Evolutionary conservation across 202 grass and related monocot species (phyloP).

Genomic region (Bolboschoenoplectus hybrid): DNA sequence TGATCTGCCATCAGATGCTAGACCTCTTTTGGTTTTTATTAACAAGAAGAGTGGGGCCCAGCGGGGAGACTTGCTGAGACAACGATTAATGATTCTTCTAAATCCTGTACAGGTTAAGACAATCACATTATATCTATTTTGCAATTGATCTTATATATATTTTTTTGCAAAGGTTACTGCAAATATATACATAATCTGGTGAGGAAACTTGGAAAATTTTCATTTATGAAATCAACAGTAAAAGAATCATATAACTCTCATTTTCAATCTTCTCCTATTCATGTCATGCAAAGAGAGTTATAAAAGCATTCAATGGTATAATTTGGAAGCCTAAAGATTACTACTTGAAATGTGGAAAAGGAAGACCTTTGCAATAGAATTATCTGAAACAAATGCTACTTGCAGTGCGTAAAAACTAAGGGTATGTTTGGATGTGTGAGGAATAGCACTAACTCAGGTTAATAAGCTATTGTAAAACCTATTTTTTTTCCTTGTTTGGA

Average conservation of each 20-base stretch:
- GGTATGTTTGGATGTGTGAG: background rate
- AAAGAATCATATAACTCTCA: slow-evolving; percentile 14
- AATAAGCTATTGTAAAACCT: background rate
- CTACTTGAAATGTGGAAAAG: background rate
- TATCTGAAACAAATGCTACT: slow-evolving; percentile 22
- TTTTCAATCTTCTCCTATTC: background rate
- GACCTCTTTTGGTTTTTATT: slow-evolving; percentile 90
- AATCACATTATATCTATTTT: slow-evolving; percentile 11
- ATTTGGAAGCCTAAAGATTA: background rate
- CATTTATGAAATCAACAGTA: background rate
- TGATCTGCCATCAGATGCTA: slow-evolving; percentile 72
- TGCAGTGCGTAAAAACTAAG: background rate
- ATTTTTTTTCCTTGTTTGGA: no score
- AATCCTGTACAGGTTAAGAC: slow-evolving; percentile 85
- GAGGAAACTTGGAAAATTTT: background rate
- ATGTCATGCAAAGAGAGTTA: background rate
- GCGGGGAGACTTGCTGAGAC: slow-evolving; percentile 70
- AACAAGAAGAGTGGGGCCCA: slow-evolving; percentile 97
- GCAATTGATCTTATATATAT: slow-evolving; percentile 23
- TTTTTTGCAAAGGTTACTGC: background rate
- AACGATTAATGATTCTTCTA: slow-evolving; percentile 79
- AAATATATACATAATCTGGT: background rate
- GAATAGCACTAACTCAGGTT: background rate
- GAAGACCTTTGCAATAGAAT: background rate
- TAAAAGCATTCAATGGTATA: slow-evolving; percentile 3